Percentiles rank a stretch among this genome's conserved stretches.
Evolutionary conservation across 352 stramenopile genomes (phyloP).

Genomic region (Globisporangium nunn): DNA sequence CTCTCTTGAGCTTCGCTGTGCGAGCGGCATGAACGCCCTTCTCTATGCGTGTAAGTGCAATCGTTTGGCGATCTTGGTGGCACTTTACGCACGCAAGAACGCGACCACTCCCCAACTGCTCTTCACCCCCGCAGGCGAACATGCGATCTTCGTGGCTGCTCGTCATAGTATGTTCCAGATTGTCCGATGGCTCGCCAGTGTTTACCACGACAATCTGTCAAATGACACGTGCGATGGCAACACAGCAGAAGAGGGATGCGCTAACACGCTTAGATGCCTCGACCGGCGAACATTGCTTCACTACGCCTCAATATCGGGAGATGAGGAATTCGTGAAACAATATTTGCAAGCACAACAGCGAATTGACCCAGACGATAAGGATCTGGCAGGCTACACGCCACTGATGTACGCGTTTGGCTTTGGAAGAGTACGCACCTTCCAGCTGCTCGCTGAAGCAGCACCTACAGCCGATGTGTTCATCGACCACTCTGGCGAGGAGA

Average conservation of each 20-base stretch:
- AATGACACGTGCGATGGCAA: neutral
- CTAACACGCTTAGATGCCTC: constrained; percentile 13
- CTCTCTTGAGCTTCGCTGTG: constrained; percentile 25
- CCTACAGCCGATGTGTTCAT: constrained; percentile 26
- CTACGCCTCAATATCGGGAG: constrained; percentile 36
- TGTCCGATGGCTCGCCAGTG: constrained; percentile 41
- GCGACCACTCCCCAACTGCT: constrained; percentile 18
- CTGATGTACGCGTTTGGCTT: constrained; percentile 54
- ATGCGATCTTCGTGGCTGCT: constrained; percentile 42
- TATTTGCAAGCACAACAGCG: neutral
- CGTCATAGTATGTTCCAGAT: constrained; percentile 28
- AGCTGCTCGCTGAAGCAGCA: constrained; percentile 24
- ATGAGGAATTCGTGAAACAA: constrained; percentile 22
- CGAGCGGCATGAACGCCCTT: constrained; percentile 30
- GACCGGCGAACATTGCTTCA: constrained; percentile 35
- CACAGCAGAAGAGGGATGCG: neutral
- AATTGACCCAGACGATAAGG: constrained; percentile 15
- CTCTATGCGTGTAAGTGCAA: constrained; percentile 48
- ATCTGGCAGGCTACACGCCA: constrained; percentile 38
- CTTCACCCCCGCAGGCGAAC: constrained; percentile 22
- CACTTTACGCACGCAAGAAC: constrained; percentile 20
- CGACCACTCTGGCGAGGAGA: constrained; percentile 35
- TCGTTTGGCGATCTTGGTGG: constrained; percentile 39
- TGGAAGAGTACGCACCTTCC: constrained; percentile 23
- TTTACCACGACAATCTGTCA: constrained; percentile 16